Conservation (phyloP, 192 early-diverging fungal species). For the Diversispora eburnea region DNA sequence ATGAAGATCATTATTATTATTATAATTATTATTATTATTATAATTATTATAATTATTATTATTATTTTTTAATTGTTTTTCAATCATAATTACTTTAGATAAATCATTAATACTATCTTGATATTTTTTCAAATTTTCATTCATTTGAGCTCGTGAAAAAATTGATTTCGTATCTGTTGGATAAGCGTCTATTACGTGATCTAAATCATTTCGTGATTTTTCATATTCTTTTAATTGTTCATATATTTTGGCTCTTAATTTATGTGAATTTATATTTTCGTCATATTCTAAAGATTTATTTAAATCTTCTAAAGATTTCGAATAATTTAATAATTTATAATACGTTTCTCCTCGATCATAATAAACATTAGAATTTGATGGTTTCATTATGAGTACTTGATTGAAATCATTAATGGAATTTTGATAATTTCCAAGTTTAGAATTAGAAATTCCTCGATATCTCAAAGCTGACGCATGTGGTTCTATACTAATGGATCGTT, state of each 20-base stretch:
- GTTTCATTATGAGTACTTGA: conserved; percentile 9
- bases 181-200: neutral
- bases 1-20: neutral
- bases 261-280: neutral
- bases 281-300: conserved; percentile 20
- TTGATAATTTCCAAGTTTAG: neutral
- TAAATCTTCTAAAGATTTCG: conserved; percentile 5
- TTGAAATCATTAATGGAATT: conserved; percentile 10
- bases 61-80: neutral
- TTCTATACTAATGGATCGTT: neutral
- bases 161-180: neutral
- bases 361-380: neutral
- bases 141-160: neutral
- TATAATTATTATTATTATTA: no score
- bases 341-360: neutral
- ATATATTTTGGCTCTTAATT: conserved; percentile 5
- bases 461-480: neutral
- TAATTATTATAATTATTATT: no score
- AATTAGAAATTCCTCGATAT: neutral
- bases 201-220: neutral
- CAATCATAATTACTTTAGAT: neutral
- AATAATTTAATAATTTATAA: neutral
- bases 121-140: neutral
- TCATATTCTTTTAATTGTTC: neutral
- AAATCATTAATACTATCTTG: conserved; percentile 14